Evolutionary conservation across 106 monocot genomes (phyloP).

Genomic region (Xerophyta viscosa): DNA sequence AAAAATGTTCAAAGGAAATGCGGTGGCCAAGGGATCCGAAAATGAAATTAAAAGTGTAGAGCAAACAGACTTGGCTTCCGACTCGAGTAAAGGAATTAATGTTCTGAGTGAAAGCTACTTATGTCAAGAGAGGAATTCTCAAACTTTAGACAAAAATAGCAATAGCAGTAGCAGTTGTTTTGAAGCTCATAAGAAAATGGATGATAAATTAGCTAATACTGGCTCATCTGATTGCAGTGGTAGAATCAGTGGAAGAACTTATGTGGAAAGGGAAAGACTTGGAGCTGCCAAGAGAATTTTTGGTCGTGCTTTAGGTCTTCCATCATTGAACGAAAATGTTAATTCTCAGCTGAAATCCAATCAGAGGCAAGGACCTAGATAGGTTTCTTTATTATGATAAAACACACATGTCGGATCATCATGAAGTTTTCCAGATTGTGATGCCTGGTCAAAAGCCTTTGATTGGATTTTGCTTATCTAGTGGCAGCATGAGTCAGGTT

Average conservation of each 20-base stretch:
- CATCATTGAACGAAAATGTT: slow-evolving; percentile 22
- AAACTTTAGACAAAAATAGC: neutral
- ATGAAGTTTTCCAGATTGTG: too few relatives aligned
- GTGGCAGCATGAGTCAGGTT: too few relatives aligned
- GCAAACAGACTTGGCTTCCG: neutral
- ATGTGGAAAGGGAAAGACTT: slow-evolving; percentile 47
- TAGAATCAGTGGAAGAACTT: slow-evolving; percentile 4
- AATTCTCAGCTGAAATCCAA: slow-evolving; percentile 11
- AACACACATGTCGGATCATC: too few relatives aligned
- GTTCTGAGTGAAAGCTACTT: neutral
- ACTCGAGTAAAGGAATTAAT: neutral
- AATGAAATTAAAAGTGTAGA: neutral
- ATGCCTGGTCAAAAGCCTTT: too few relatives aligned
- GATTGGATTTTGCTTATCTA: too few relatives aligned
- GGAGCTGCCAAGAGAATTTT: slow-evolving; percentile 88
- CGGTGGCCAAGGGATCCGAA: neutral
- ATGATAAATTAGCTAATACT: neutral
- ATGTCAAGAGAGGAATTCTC: slow-evolving; percentile 5
- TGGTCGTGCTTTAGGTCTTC: slow-evolving; percentile 59
- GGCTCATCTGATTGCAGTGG: slow-evolving; percentile 5
- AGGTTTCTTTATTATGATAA: too few relatives aligned
- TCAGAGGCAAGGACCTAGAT: too few relatives aligned
- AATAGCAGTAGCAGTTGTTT: neutral
- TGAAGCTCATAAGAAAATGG: neutral
- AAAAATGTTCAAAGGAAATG: slow-evolving; percentile 3